A percentile compares a stretch with the other conserved stretches of the same genome.
Evolutionary conservation across 2,329 filamentous ascomycete genomes (phyloP).

Genomic region (Geosmithia morbida): DNA sequence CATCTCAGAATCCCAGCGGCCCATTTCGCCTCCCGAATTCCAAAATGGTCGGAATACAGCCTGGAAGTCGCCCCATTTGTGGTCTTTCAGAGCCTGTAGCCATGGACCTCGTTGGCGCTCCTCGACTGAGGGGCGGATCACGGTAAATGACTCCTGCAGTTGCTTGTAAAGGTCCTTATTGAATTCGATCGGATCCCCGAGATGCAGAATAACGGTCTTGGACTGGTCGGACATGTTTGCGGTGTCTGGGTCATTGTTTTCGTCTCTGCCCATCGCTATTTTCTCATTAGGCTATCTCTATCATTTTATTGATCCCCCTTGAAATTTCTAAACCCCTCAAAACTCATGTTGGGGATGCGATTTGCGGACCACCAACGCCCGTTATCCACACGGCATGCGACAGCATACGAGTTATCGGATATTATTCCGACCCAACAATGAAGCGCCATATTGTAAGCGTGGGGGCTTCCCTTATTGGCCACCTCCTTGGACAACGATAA

Average conservation of each 20-base stretch:
- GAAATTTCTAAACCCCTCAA: too few relatives aligned
- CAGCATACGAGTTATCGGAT: too few relatives aligned
- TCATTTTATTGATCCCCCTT: too few relatives aligned
- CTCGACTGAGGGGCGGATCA: constrained; percentile 32
- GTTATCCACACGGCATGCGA: too few relatives aligned
- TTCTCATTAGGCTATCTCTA: too few relatives aligned
- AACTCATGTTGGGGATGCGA: too few relatives aligned
- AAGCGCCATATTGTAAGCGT: too few relatives aligned
- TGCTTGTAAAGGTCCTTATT: constrained; percentile 29
- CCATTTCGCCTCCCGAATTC: constrained; percentile 52
- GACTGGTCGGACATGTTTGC: not conserved
- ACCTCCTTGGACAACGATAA: too few relatives aligned
- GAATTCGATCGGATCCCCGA: constrained; percentile 49
- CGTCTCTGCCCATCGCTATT: too few relatives aligned
- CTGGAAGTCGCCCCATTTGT: constrained; percentile 38
- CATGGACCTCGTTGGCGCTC: constrained; percentile 38
- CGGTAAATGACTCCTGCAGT: constrained; percentile 27
- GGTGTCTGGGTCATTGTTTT: not conserved
- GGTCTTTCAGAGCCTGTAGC: constrained; percentile 30
- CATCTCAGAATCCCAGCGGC: constrained; percentile 45
- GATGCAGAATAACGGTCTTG: constrained; percentile 51
- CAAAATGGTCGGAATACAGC: constrained; percentile 47
- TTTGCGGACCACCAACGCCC: too few relatives aligned
- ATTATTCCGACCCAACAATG: too few relatives aligned
- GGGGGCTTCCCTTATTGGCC: too few relatives aligned